Conservation (phyloP, 1,284 basidiomycete genomes). For the Athelia sp. region DNA sequence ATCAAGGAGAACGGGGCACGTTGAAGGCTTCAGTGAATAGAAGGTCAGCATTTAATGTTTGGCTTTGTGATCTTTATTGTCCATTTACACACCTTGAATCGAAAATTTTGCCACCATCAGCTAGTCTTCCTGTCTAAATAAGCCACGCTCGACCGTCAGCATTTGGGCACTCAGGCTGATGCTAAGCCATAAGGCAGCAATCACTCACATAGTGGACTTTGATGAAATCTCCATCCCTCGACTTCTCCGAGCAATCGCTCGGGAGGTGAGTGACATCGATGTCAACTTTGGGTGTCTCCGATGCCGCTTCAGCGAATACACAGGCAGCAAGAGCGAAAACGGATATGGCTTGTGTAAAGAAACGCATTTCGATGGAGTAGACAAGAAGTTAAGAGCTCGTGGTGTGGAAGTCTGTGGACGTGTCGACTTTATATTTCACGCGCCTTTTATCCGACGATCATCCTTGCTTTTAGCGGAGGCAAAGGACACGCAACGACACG, state of each 20-base stretch:
- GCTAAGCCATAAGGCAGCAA: not conserved
- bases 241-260: constrained; percentile 51
- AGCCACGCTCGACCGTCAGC: not conserved
- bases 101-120: constrained; percentile 72
- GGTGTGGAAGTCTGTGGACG: not conserved
- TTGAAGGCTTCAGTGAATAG: constrained; percentile 46
- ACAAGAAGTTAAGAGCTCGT: not conserved
- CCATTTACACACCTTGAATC: constrained; percentile 57
- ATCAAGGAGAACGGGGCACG: constrained; percentile 69
- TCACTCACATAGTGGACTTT: constrained; percentile 74
- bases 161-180: not conserved
- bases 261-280: constrained; percentile 62
- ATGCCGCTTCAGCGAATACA: constrained; percentile 17
- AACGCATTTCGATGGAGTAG: constrained; percentile 34
- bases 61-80: not conserved
- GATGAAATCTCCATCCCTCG: constrained; percentile 63
- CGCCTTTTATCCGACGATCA: too few species aligned
- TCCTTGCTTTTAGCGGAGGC: too few species aligned
- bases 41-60: not conserved
- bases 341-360: constrained; percentile 38
- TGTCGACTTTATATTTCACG: too few species aligned
- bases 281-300: constrained; percentile 8
- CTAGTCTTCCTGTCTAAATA: constrained; percentile 76
- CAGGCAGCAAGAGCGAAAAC: constrained; percentile 33
- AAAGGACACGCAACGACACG: too few species aligned